Evolutionary conservation across 345 rosid species (phyloP).

Genomic region (Rhodomyrtus tomentosa): DNA sequence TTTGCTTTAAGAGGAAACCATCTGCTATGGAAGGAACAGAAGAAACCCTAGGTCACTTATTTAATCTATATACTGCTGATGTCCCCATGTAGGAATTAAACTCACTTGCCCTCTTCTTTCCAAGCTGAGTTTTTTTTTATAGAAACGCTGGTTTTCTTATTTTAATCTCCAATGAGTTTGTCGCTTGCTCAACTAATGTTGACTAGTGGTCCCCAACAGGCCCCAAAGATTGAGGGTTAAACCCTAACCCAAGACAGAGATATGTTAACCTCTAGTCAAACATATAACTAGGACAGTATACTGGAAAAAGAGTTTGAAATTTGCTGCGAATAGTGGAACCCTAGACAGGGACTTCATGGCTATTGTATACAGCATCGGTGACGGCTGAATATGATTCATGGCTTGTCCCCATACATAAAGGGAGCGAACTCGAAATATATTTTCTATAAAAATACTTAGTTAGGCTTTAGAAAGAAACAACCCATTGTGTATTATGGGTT

Average conservation of each 20-base stretch:
- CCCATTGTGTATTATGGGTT: neutral
- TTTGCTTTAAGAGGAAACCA: neutral
- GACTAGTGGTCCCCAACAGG: neutral
- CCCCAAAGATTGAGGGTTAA: neutral
- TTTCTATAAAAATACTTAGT: neutral
- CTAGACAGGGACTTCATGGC: neutral
- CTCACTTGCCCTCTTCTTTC: neutral
- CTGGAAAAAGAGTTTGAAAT: neutral
- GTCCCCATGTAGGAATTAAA: neutral
- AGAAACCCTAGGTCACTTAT: neutral
- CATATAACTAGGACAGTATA: neutral
- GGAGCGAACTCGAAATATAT: neutral
- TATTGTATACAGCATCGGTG: neutral
- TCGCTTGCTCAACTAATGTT: neutral
- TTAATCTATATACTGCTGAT: neutral
- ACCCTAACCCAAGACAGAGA: neutral
- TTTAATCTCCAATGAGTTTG: neutral
- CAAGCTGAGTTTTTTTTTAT: neutral
- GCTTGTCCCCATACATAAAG: neutral
- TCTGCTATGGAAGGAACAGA: neutral
- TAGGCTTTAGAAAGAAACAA: neutral
- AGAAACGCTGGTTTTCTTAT: neutral
- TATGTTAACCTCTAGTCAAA: neutral
- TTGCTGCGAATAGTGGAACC: neutral
- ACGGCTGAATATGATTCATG: neutral